Evolutionary conservation across 1,139 yeast species (phyloP).

Genomic region (Saccharomyces hybrid): DNA sequence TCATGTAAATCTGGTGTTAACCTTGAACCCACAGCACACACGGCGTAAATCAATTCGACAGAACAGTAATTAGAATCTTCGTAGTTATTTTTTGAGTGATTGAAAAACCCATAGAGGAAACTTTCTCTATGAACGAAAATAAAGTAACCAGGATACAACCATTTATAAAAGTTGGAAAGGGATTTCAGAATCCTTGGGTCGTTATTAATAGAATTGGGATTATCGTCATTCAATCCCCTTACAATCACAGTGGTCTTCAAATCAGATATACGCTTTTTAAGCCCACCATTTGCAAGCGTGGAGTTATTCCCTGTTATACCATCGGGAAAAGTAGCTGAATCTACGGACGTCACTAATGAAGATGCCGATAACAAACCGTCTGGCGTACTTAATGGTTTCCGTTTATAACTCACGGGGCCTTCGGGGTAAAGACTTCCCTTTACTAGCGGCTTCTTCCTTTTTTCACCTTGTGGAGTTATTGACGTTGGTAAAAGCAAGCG

Average conservation of each 20-base stretch:
- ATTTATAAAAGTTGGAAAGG: conserved; percentile 49
- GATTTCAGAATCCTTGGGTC: conserved; percentile 37
- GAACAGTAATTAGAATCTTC: conserved; percentile 42
- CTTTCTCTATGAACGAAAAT: conserved; percentile 59
- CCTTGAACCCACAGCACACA: conserved; percentile 56
- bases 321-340: conserved; percentile 3
- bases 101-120: conserved; percentile 50
- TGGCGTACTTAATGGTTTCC: conserved; percentile 6
- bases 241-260: conserved; percentile 29
- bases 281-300: not conserved
- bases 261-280: conserved; percentile 26
- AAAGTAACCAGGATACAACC: conserved; percentile 61
- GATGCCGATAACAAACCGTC: conserved; percentile 7
- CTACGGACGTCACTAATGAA: conserved; percentile 3
- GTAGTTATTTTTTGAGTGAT: conserved; percentile 31
- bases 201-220: conserved; percentile 19
- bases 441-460: conserved; percentile 19
- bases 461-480: conserved; percentile 1
- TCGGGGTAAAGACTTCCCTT: conserved; percentile 31
- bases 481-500: not conserved
- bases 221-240: conserved; percentile 34
- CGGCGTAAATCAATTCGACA: conserved; percentile 44
- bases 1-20: conserved; percentile 36
- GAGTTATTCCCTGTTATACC: not conserved
- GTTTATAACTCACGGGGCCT: conserved; percentile 25